phyloP scores from a whole-genome alignment of 768 basidiomycete genomes.

The Serendipita sp. region DNA sequence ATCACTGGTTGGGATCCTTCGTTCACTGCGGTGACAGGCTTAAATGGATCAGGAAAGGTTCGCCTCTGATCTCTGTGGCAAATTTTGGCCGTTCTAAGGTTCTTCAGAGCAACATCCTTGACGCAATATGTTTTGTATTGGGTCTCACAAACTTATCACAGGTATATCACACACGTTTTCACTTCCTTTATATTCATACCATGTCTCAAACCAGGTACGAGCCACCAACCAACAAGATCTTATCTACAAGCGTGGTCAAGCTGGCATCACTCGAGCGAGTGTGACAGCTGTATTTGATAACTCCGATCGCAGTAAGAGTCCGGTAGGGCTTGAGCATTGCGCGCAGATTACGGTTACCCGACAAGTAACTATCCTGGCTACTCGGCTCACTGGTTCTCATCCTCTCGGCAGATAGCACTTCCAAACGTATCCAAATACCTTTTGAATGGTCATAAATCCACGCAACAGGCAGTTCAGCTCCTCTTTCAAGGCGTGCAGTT shows the following conservation, averaged over 20 bases:
- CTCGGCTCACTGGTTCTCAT: not conserved
- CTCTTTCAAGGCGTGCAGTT: constrained; percentile 94
- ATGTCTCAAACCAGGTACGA: constrained; percentile 48
- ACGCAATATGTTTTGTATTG: constrained; percentile 97
- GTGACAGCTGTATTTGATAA: constrained; percentile 99
- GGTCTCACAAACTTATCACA: constrained; percentile 96
- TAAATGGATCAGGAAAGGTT: constrained; percentile 22
- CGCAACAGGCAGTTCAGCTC: constrained; percentile 69
- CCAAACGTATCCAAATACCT: constrained; percentile 92
- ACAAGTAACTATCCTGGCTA: constrained; percentile 38
- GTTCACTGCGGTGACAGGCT: constrained; percentile 95
- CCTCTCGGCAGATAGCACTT: constrained; percentile 54
- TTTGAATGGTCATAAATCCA: constrained; percentile 86
- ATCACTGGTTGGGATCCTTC: constrained; percentile 95
- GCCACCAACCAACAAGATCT: constrained; percentile 92
- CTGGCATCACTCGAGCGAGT: constrained; percentile 90
- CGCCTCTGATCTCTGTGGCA: not conserved
- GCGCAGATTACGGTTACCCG: constrained; percentile 93
- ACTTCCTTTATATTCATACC: not conserved
- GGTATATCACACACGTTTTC: constrained; percentile 26
- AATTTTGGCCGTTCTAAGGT: not conserved
- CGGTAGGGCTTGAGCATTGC: constrained; percentile 60
- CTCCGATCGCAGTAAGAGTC: constrained; percentile 71
- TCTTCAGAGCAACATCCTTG: constrained; percentile 93
- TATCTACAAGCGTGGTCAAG: constrained; percentile 98